phyloP scores from a whole-genome alignment of 2,329 filamentous ascomycete genomes.

The Penicillium sp. region DNA sequence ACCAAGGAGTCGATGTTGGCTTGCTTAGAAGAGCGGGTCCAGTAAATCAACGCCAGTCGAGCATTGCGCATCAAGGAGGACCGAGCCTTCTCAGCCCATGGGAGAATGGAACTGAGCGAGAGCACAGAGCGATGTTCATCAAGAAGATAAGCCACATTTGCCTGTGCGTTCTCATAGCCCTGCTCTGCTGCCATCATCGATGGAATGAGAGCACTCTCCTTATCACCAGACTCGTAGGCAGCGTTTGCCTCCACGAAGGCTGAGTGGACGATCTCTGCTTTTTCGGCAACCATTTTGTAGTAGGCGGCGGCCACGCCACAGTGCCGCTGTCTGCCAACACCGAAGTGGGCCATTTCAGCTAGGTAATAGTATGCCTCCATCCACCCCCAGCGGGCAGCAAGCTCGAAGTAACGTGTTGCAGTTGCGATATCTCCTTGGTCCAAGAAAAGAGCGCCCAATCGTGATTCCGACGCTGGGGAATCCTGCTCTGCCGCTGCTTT shows the following conservation, averaged over 20 bases:
- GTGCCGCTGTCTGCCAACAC: constrained; percentile 74
- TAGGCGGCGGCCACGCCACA: constrained; percentile 76
- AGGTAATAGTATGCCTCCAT: constrained; percentile 92
- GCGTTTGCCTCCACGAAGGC: constrained; percentile 80
- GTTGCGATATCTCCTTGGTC: constrained; percentile 82
- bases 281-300: constrained; percentile 77
- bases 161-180: constrained; percentile 84
- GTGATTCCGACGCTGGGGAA: constrained; percentile 74
- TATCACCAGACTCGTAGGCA: constrained; percentile 75
- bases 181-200: constrained; percentile 90
- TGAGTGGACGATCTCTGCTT: constrained; percentile 70
- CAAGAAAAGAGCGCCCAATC: constrained; percentile 78
- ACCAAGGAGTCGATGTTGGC: constrained; percentile 90
- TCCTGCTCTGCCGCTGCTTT: constrained; percentile 79
- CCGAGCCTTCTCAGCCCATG: constrained; percentile 44
- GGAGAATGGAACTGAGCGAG: constrained; percentile 56
- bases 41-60: constrained; percentile 79
- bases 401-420: constrained; percentile 82
- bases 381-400: constrained; percentile 76
- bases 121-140: constrained; percentile 68
- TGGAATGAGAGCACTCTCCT: constrained; percentile 74
- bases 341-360: constrained; percentile 79
- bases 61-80: constrained; percentile 56
- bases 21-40: constrained; percentile 91
- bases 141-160: constrained; percentile 83